Conservation (phyloP, 345 rosid species). For the Stellera chamaejasme region DNA sequence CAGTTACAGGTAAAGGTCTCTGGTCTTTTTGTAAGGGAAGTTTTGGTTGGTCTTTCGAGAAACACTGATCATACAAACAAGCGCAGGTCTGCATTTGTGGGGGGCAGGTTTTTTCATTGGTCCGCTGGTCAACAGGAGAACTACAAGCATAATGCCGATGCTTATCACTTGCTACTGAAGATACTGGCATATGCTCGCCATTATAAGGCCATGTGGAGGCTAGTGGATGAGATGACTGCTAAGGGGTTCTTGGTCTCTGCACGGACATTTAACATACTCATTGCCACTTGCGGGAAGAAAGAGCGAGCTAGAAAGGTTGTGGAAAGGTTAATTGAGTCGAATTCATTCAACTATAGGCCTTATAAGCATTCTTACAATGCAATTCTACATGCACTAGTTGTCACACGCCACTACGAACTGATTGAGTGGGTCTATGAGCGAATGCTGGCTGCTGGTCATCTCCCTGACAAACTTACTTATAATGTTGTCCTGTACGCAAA, state of each 20-base stretch:
- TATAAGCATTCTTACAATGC: constrained; percentile 79
- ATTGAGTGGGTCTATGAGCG: constrained; percentile 85
- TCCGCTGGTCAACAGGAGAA: constrained; percentile 38
- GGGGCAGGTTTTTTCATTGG: constrained; percentile 73
- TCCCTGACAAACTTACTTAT: constrained; percentile 60
- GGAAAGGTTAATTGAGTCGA: constrained; percentile 72
- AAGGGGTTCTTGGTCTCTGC: constrained; percentile 70
- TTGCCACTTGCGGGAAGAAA: constrained; percentile 71
- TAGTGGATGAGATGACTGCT: constrained; percentile 77
- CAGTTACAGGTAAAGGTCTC: constrained; percentile 58
- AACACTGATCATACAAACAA: constrained; percentile 34
- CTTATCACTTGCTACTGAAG: constrained; percentile 76
- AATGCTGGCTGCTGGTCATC: constrained; percentile 56
- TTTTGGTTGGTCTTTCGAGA: constrained; percentile 61
- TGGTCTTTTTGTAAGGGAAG: constrained; percentile 70
- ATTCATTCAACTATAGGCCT: constrained; percentile 64
- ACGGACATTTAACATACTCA: constrained; percentile 71
- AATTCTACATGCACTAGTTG: constrained; percentile 48
- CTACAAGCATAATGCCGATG: constrained; percentile 53
- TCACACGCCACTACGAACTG: constrained; percentile 52
- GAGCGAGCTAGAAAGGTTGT: constrained; percentile 65
- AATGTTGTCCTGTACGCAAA: constrained; percentile 67
- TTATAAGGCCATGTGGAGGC: constrained; percentile 87
- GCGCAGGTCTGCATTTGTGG: constrained; percentile 54
- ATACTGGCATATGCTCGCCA: constrained; percentile 71